Conservation (phyloP, 2,329 filamentous ascomycete genomes). For the Phaeosphaeriaceae sp. region DNA sequence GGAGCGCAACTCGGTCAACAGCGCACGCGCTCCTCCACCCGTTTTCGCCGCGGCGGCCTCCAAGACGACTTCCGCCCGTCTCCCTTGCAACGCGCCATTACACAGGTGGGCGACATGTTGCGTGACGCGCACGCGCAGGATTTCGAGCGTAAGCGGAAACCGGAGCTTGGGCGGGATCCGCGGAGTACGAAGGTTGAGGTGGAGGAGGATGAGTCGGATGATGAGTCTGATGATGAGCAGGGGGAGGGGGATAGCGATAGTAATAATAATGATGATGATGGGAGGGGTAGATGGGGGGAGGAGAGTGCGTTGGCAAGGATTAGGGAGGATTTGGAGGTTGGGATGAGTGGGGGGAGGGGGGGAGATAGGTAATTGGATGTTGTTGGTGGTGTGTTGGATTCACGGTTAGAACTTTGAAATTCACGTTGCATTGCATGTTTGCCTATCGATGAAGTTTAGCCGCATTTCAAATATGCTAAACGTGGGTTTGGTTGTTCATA, state of each 20-base stretch:
- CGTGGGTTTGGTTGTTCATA: too few species aligned
- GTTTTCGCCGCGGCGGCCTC: constrained; percentile 26
- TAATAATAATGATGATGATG: constrained; percentile 23
- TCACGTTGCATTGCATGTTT: too few species aligned
- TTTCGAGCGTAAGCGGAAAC: constrained; percentile 79
- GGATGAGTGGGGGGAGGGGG: constrained; percentile 8
- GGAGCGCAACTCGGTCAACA: constrained; percentile 10
- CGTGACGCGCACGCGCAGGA: constrained; percentile 87
- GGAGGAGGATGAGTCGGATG: constrained; percentile 32
- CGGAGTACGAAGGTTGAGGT: constrained; percentile 41
- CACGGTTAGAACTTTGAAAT: too few species aligned
- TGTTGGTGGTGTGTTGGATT: too few species aligned
- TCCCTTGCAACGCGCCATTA: constrained; percentile 52
- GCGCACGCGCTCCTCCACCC: constrained; percentile 17
- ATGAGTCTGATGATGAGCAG: constrained; percentile 28
- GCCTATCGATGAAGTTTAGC: too few species aligned
- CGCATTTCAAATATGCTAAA: too few species aligned
- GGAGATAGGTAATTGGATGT: too few species aligned
- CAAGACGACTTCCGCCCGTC: constrained; percentile 31
- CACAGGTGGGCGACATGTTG: constrained; percentile 70
- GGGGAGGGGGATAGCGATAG: constrained; percentile 36
- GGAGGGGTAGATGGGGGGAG: constrained; percentile 13
- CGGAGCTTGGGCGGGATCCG: constrained; percentile 48
- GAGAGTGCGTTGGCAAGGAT: constrained; percentile 20
- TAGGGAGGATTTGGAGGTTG: constrained; percentile 18